Percentiles rank a stretch among this genome's conserved stretches.
These are phyloP conservation scores for Apophysomyces elegans DNA, from an alignment of 371 early-diverging fungal genomes.

Conservation along the genomic window DNA sequence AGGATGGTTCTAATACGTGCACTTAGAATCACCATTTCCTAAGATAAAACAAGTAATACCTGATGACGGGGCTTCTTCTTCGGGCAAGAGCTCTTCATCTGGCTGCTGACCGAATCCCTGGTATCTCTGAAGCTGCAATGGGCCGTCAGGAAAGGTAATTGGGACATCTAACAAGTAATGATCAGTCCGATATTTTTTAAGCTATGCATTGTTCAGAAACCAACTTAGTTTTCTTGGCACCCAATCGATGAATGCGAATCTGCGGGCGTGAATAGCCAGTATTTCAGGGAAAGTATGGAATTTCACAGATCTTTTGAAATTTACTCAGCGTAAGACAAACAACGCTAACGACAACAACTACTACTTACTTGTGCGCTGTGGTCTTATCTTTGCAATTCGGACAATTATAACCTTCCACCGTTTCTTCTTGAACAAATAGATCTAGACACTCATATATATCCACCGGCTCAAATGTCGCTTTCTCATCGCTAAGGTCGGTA, in stretches of 20 bases:
- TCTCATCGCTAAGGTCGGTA: constrained; percentile 29
- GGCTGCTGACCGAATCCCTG: constrained; percentile 68
- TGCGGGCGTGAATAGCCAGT: constrained; percentile 77
- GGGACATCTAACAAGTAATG: constrained; percentile 53
- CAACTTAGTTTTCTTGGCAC: constrained; percentile 82
- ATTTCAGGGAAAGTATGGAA: constrained; percentile 88
- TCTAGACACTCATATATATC: constrained; percentile 80
- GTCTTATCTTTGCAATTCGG: constrained; percentile 77
- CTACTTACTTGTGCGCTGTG: constrained; percentile 66
- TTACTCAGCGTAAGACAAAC: background rate
- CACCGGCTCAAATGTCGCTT: constrained; percentile 61
- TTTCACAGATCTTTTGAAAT: constrained; percentile 58
- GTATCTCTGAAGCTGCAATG: constrained; percentile 65
- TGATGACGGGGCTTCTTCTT: constrained; percentile 47
- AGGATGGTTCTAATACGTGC: constrained; percentile 37
- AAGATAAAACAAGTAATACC: constrained; percentile 1
- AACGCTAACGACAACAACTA: background rate
- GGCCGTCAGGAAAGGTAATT: constrained; percentile 57
- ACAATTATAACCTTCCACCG: constrained; percentile 79
- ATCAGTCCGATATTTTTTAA: background rate
- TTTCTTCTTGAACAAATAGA: constrained; percentile 57
- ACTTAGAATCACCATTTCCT: background rate
- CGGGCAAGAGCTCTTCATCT: constrained; percentile 77
- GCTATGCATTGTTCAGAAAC: background rate
- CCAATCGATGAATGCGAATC: constrained; percentile 91